Evolutionary conservation across 495 filamentous ascomycete genomes (phyloP), one percentile per base, ranked within the genome.

Genomic region (Penicillium simplicissimum): DNA sequence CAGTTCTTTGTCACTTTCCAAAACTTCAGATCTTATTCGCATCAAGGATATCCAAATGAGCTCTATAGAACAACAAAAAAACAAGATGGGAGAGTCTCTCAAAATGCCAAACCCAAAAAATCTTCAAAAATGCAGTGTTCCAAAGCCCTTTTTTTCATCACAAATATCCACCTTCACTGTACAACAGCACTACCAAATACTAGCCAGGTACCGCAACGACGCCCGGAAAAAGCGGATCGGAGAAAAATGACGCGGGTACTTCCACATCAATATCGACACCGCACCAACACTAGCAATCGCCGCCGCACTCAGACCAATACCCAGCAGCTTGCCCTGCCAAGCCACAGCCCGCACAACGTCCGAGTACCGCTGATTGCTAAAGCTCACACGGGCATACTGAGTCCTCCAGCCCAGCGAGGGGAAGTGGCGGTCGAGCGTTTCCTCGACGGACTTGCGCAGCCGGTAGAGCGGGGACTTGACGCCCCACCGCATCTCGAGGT

Each of bases 311-410:
- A 80, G 43, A 25, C 71, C 68, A 17, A 70, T 21, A 15, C 73
- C 73, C 47, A 93, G 72, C 11, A 92, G 71, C 59, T 72, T 72
- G 7, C 88, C 87, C 74, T 99, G 95, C 49, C 81, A 73, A 49
- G 85, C 81, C 51, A 87, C 88, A 59, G 82, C 84, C 34, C 74
- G 79, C 28, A 90, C 79, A 3, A 98, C 90, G 61, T 96, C 90
- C 2, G 88, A 90, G 70, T 99, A 99, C 33, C 90, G 79, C 77
- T 95, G 88, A 65, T 96, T 96, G 33, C 90, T 89, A 73, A 98
- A 98, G 62, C 91, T 96, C 23, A 98, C 87, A 15, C 94, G 80
- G n/a, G 87, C 85, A 68, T 98, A 98, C 78, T 97, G 91, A 1
- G 95, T 98, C 72, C 86, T 84, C 85, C 92, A 96, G 3, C 93